Evolutionary conservation across 164 flowering plant genomes (phyloP).

Genomic region (Akebia trifoliata): DNA sequence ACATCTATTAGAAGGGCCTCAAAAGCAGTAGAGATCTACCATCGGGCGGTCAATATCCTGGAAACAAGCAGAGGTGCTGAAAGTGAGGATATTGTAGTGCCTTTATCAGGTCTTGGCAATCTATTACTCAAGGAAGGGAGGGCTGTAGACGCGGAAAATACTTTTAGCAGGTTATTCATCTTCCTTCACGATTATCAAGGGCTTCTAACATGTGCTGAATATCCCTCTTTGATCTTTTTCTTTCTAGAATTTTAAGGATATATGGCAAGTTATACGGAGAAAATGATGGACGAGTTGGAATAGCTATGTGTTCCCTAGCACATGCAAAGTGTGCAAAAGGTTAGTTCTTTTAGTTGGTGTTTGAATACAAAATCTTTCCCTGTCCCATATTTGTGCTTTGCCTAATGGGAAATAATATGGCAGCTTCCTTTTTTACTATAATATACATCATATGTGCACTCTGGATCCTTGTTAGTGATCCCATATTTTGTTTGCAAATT

Average conservation of each 20-base stretch:
- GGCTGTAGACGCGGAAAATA: conserved; percentile 57
- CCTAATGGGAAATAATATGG: neutral
- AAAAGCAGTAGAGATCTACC: conserved; percentile 56
- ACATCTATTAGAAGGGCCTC: conserved; percentile 42
- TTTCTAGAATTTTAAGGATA: conserved; percentile 52
- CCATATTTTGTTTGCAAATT: neutral
- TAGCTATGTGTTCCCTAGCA: conserved; percentile 83
- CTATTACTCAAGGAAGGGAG: conserved; percentile 61
- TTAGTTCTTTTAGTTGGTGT: conserved; percentile 16
- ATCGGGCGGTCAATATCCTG: conserved; percentile 47
- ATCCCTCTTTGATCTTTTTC: conserved; percentile 3
- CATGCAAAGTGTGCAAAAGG: conserved; percentile 76
- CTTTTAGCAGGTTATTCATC: conserved; percentile 50
- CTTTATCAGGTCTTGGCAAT: conserved; percentile 72
- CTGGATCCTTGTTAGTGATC: neutral
- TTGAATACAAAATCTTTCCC: too few species aligned
- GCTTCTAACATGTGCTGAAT: conserved; percentile 2
- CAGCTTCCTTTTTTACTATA: neutral
- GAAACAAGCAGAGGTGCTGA: conserved; percentile 59
- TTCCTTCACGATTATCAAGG: conserved; percentile 1
- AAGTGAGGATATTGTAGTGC: conserved; percentile 62
- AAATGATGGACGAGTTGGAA: conserved; percentile 80
- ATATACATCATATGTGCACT: neutral
- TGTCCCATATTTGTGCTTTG: too few species aligned
- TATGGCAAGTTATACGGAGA: conserved; percentile 62